Evolutionary conservation across 2,329 filamentous ascomycete species (phyloP).

Genomic region (Alternaria sp.): DNA sequence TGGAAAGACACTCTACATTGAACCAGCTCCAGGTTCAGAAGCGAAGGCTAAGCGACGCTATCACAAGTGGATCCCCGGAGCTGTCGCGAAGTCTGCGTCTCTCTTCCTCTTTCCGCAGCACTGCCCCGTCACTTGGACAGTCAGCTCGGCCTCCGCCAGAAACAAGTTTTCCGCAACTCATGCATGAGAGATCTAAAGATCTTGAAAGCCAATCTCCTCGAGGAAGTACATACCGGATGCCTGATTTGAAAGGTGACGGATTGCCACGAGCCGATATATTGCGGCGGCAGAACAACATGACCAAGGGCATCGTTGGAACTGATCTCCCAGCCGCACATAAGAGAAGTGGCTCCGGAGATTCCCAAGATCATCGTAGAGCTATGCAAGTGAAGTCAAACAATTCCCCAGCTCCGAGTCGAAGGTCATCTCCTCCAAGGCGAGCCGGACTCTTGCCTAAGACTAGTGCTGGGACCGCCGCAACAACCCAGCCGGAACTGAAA

Average conservation of each 20-base stretch:
- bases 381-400: constrained; percentile 29
- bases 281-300: constrained; percentile 33
- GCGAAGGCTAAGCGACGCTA: constrained; percentile 7
- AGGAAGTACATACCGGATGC: constrained; percentile 15
- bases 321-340: constrained; percentile 26
- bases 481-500: constrained; percentile 21
- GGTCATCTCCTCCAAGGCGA: constrained; percentile 37
- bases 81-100: constrained; percentile 28
- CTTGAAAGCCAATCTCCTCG: constrained; percentile 30
- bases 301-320: constrained; percentile 11
- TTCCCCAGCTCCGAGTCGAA: constrained; percentile 39
- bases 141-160: constrained; percentile 32
- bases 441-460: constrained; percentile 22
- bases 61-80: constrained; percentile 21
- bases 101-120: constrained; percentile 42
- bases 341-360: constrained; percentile 35
- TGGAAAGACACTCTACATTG: constrained; percentile 14
- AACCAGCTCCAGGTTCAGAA: constrained; percentile 6
- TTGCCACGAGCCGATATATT: constrained; percentile 40
- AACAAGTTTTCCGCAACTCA: constrained; percentile 30
- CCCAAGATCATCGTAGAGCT: constrained; percentile 21
- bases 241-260: constrained; percentile 19
- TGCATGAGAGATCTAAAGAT: constrained; percentile 27
- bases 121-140: constrained; percentile 25
- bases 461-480: background rate